Base-by-base conservation (phyloP, 345 rosid species). In the Acer campestre region DNA sequence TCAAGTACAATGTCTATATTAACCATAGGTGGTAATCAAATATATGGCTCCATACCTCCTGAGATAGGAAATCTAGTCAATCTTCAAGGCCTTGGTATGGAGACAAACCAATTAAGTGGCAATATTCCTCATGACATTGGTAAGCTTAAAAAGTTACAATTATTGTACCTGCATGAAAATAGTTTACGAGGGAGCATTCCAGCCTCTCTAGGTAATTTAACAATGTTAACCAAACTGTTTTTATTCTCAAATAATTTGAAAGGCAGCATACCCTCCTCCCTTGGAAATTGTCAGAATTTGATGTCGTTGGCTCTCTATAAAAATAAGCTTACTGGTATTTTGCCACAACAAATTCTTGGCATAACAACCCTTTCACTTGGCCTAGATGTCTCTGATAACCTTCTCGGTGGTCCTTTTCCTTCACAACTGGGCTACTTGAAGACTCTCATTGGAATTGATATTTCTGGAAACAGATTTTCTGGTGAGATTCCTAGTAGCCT, bases 51-150 rank as follows among this genome's bases (percentile, higher is more conserved):
- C 35, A 66, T 71, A 1, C 80, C 85, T 14, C 16, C 2, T 1
- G 70, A 20, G 12, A 48, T 82, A 1, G 85, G 68, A 4, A 78
- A 82, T 53, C 82, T 82, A 1, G 53, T 67, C 16, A 79, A 27
- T 17, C 55, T 82, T 63, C 13, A 55, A 5, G 0, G 0, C 0
- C 6, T 70, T 29, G 31, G 1, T 29, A 29, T 29, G 31, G 31
- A 1, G 3, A 2, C 3, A 29, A 29, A 29, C 31, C 13, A 27
- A 16, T 14, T 64, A 4, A 40, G 49, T 16, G 80, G 71, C 12
- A 42, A 9, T 25, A 71, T 70, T 71, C 80, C 76, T 35, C 11
- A 29, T 31, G 67, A 31, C 25, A 78, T 78, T 7, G 76, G 76
- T 16, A 64, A 71, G 40, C 77, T 78, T 64, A 27, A 72, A 1